Evolutionary conservation across 78 protist genomes (phyloP), one percentile per base, ranked within the genome.

Genomic region (Pigoraptor vietnamica): DNA sequence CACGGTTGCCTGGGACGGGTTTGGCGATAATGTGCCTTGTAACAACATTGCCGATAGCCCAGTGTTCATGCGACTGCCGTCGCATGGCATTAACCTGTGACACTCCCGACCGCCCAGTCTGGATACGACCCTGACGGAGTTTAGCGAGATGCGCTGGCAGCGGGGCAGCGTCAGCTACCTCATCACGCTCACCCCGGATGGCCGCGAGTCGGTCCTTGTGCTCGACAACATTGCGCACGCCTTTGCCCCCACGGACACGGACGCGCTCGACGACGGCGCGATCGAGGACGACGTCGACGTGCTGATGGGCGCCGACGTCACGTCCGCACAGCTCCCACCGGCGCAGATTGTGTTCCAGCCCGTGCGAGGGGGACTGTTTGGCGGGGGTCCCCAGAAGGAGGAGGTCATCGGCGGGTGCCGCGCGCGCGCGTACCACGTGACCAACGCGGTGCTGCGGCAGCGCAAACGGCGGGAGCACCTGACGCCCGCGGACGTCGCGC

Each of bases 401-500:
- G 84, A 79, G 34, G 10, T 19, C 14, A 25, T 79, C n/a, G 84
- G 84, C 84, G 21, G 34, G 35, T 25, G 1, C n/a, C 14, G 9
- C 32, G 84, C 84, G 21, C 84, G 84, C 84, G 84, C 14, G 35
- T 79, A 79, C 84, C 21, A 79, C 84, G 84, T 79, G 84, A 2
- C 84, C 32, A 25, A 25, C 32, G 32, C 84, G 34, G 32, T 25
- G 21, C n/a, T 79, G 34, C 1, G 1, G 32, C 21, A 25, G 84
- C 84, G 84, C 84, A 79, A 79, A 19, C 84, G 84, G 6, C 84
- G 84, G 34, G 84, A 79, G 84, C 84, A 79, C 84, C 84, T 79
- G 84, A 25, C 84, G 9, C 34, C 21, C 21, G 84, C 21, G 10
- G 84, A 79, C 84, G n/a, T 79, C 10, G 34, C 34, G 32, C 21